Percentiles rank a stretch among this genome's conserved stretches.
Evolutionary conservation across 306 rosid genomes (phyloP).

Genomic region (Cucurbita pepo): DNA sequence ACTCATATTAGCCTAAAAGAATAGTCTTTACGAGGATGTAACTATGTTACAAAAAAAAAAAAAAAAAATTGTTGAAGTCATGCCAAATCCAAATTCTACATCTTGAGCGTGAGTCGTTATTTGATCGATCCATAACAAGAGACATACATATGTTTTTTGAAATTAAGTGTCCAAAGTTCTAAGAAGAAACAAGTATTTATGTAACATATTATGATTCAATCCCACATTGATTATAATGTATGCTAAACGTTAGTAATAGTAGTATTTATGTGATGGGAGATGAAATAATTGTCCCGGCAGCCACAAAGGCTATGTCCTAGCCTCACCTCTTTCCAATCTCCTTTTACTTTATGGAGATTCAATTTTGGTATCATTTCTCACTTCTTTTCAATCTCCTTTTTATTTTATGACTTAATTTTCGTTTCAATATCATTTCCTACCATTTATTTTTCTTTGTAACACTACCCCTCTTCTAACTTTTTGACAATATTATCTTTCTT

Average conservation of each 20-base stretch:
- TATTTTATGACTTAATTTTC: neutral
- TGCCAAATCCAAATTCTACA: too few relatives aligned
- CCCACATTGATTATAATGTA: too few relatives aligned
- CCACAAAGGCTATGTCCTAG: neutral
- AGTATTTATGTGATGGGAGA: neutral
- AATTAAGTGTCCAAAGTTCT: too few relatives aligned
- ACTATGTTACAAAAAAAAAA: too few relatives aligned
- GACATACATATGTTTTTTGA: too few relatives aligned
- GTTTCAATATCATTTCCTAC: neutral
- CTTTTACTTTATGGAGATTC: neutral
- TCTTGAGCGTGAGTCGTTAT: too few relatives aligned
- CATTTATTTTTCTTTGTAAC: neutral
- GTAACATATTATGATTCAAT: too few relatives aligned
- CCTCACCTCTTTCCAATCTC: neutral
- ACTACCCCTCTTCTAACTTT: neutral
- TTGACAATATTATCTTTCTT: neutral
- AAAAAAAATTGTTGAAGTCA: too few relatives aligned
- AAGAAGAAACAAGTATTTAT: too few relatives aligned
- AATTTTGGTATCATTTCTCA: neutral
- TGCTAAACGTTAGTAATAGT: neutral
- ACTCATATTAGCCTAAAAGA: too few relatives aligned
- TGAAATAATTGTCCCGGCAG: neutral
- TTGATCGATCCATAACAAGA: too few relatives aligned
- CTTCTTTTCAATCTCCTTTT: neutral
- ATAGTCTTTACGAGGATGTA: too few relatives aligned